Base-by-base conservation (phyloP, 495 filamentous ascomycete species). In the Collariella sp. region DNA sequence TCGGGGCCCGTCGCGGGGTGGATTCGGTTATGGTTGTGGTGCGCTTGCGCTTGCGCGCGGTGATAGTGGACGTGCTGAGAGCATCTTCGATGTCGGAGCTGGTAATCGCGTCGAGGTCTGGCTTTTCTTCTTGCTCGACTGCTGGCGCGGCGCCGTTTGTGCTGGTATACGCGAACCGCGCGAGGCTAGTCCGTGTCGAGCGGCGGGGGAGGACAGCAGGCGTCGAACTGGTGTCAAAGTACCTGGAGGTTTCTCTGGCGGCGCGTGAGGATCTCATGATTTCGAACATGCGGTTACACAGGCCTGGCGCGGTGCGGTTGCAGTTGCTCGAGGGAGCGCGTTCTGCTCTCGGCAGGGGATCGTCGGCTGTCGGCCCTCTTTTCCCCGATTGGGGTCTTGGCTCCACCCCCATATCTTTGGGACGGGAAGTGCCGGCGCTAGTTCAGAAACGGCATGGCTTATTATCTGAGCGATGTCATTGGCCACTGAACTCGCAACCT, bases 11-110 rank as follows among this genome's bases (percentile, higher is more conserved):
- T 7, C 36, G 38, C 4, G 59, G 39, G 23, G 34, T 11, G 3
- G 41, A 39, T 3, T 49, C 50, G 22, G 60, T 54, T 39, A 59
- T 54, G 9, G 72, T 62, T 11, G 62, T 61, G 6, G 66, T 68
- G 52, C 73, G 72, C 58, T 79, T 85, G 42, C 73, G 80, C 63
- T 79, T 82, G 62, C 74, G 79, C 42, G 57, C 33, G 18, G 16
- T 42, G 24, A 55, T 38, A 18, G 16, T 42, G 24, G 46, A 50
- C 6, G 62, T 49, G 10, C 68, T 69, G 45, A 81, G 57, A n/a
- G 78, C 67, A 66, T 87, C 84, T 71, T 87, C 84, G 55, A 86
- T 85, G 57, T 89, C 85, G 15, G 68, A 64, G 0, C 60, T 58
- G 49, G 62, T 60, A 54, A 54, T 62, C 23, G 59, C 31, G 15